phyloP scores from a whole-genome alignment of 2,329 filamentous ascomycete genomes.

The Cercospora brassicicola region DNA sequence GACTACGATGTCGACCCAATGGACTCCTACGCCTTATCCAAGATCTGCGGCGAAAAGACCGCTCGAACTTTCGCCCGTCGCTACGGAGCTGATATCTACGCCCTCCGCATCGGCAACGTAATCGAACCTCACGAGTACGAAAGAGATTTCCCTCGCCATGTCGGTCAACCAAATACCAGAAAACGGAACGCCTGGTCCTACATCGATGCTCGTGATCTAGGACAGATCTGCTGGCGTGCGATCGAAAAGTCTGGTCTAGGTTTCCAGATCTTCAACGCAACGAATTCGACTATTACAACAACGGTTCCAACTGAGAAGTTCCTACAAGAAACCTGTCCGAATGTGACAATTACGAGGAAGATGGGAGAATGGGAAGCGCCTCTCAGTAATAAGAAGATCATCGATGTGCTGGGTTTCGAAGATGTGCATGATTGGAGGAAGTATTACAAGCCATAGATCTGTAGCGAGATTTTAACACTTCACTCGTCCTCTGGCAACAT shows the following conservation, averaged over 20 bases:
- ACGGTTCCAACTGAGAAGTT: conserved; percentile 55
- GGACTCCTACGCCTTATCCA: conserved; percentile 63
- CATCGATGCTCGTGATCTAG: conserved; percentile 62
- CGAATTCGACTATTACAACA: conserved; percentile 62
- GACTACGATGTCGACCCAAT: conserved; percentile 60
- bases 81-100: conserved; percentile 61
- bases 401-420: conserved; percentile 58
- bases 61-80: conserved; percentile 58
- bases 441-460: conserved; percentile 43
- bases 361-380: conserved; percentile 62
- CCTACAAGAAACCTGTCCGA: conserved; percentile 52
- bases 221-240: conserved; percentile 59
- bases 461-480: too few relatives aligned
- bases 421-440: conserved; percentile 60
- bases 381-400: conserved; percentile 61
- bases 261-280: conserved; percentile 65
- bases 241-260: conserved; percentile 57
- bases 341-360: conserved; percentile 55
- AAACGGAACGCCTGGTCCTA: conserved; percentile 64
- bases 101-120: conserved; percentile 58
- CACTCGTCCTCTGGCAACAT: neutral
- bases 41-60: conserved; percentile 60
- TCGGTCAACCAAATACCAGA: conserved; percentile 52
- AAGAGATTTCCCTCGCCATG: conserved; percentile 42
- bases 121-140: conserved; percentile 63